phyloP scores from a whole-genome alignment of 306 rosid genomes.

The Vachellia collinsii region DNA sequence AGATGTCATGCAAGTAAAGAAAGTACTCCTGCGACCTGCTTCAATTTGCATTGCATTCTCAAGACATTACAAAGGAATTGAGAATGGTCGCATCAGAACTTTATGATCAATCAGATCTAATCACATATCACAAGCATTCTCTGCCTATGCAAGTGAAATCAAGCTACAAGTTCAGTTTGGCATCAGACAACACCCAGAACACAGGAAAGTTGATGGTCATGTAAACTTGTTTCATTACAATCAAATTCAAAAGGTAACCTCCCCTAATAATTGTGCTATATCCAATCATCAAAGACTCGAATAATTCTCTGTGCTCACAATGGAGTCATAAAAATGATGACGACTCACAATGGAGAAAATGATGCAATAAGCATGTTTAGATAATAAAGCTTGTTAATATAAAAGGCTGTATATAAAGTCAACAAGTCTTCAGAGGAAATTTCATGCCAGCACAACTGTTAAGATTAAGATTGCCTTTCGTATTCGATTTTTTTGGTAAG shows the following conservation, averaged over 20 bases:
- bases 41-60: neutral
- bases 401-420: neutral
- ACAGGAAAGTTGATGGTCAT: neutral
- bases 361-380: slow-evolving; percentile 6
- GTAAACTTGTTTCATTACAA: neutral
- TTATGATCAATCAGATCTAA: neutral
- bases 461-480: neutral
- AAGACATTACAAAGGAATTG: neutral
- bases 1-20: neutral
- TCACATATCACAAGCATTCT: slow-evolving; percentile 11
- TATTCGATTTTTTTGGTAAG: neutral
- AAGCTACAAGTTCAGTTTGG: neutral
- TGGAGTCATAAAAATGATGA: neutral
- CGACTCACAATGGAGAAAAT: neutral
- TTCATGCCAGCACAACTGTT: slow-evolving; percentile 19
- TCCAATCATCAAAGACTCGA: neutral
- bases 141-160: neutral
- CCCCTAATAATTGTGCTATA: slow-evolving; percentile 6
- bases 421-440: slow-evolving; percentile 11
- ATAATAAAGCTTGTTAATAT: neutral
- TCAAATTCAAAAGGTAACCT: neutral
- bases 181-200: neutral
- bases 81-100: slow-evolving; percentile 6
- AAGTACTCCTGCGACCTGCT: neutral
- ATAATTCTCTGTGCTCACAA: neutral